phyloP scores from a whole-genome alignment of 2,329 filamentous ascomycete species.

The Colletotrichum viniferum region DNA sequence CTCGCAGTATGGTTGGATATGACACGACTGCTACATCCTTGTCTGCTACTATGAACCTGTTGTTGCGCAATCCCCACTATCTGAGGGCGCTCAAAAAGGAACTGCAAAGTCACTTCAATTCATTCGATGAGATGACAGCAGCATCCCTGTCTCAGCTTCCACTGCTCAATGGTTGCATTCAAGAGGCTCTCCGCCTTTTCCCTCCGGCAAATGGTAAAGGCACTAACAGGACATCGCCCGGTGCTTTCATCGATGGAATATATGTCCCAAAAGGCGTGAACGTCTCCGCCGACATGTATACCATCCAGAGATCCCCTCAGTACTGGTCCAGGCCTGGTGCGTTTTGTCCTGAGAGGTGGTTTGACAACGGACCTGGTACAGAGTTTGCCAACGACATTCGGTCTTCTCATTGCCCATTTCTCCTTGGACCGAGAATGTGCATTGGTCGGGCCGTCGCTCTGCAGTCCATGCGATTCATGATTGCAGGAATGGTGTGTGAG shows the following conservation, averaged over 20 bases:
- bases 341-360: slow-evolving; percentile 38
- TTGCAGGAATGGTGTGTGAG: neutral
- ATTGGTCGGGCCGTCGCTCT: slow-evolving; percentile 26
- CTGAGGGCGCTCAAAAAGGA: slow-evolving; percentile 38
- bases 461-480: neutral
- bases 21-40: slow-evolving; percentile 24
- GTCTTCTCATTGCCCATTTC: slow-evolving; percentile 31
- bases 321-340: slow-evolving; percentile 34
- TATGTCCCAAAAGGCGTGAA: slow-evolving; percentile 37
- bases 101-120: slow-evolving; percentile 34
- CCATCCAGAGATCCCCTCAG: slow-evolving; percentile 32
- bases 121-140: slow-evolving; percentile 23
- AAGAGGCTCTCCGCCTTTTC: slow-evolving; percentile 47
- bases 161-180: slow-evolving; percentile 40
- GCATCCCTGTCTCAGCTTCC: slow-evolving; percentile 28
- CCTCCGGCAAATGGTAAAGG: slow-evolving; percentile 27
- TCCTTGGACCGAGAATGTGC: slow-evolving; percentile 32
- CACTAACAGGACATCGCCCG: slow-evolving; percentile 12
- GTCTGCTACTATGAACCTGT: slow-evolving; percentile 1
- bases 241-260: slow-evolving; percentile 30
- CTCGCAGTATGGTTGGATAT: slow-evolving; percentile 25
- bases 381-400: slow-evolving; percentile 25
- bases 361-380: slow-evolving; percentile 20
- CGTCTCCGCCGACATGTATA: slow-evolving; percentile 40
- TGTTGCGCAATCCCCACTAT: slow-evolving; percentile 19